Evolutionary conservation across 371 early-diverging fungal species (phyloP).

Genomic region (Syncephalastrum sp.): DNA sequence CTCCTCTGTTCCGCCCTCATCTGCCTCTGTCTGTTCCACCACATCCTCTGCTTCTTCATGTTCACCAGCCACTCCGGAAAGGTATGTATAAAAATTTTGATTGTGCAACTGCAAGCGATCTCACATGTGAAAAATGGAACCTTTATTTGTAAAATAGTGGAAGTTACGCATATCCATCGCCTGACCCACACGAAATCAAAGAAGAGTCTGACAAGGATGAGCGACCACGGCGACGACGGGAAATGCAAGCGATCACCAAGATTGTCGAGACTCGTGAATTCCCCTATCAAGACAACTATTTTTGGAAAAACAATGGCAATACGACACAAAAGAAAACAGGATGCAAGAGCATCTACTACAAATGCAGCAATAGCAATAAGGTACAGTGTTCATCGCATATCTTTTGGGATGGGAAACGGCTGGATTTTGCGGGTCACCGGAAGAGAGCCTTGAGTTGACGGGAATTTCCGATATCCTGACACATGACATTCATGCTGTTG

Average conservation of each 20-base stretch:
- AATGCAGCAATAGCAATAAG: slow-evolving; percentile 43
- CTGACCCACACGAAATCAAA: slow-evolving; percentile 18
- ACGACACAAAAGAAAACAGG: slow-evolving; percentile 56
- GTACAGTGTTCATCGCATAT: slow-evolving; percentile 9
- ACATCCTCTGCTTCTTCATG: no score
- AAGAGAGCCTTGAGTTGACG: neutral
- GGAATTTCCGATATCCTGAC: slow-evolving; percentile 6
- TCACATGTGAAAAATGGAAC: slow-evolving; percentile 1
- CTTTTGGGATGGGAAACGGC: slow-evolving; percentile 9
- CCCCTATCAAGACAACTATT: slow-evolving; percentile 42
- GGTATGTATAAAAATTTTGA: no score
- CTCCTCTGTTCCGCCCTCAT: no score
- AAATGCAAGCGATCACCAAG: slow-evolving; percentile 56
- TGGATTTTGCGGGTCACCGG: slow-evolving; percentile 10
- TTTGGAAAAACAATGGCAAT: slow-evolving; percentile 61
- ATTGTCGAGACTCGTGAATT: slow-evolving; percentile 52
- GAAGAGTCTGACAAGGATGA: slow-evolving; percentile 20
- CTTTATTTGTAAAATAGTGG: no score
- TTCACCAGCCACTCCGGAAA: no score
- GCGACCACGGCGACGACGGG: slow-evolving; percentile 44
- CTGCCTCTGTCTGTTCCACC: no score
- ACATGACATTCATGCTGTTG: slow-evolving; percentile 12
- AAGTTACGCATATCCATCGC: slow-evolving; percentile 24
- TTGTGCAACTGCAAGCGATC: no score
- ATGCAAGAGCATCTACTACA: slow-evolving; percentile 55